These are phyloP conservation scores for Begonia peltatifolia DNA, from an alignment of 306 rosid species.

Conservation along the genomic window DNA sequence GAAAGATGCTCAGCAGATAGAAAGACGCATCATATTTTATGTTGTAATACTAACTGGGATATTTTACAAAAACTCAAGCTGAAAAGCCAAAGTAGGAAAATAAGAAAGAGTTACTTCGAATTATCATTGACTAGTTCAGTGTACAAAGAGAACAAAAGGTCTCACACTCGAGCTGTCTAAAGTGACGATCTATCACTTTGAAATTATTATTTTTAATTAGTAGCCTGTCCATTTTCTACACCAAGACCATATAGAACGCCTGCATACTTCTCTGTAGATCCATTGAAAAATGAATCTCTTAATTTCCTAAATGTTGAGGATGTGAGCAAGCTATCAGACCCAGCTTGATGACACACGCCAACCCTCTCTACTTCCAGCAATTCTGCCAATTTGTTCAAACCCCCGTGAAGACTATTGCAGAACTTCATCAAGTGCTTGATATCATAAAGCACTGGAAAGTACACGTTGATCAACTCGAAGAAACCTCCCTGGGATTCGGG, in stretches of 20 bases:
- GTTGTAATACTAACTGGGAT: constrained; percentile 40
- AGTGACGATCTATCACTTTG: constrained; percentile 15
- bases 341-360: constrained; percentile 68
- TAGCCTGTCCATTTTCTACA: constrained; percentile 42
- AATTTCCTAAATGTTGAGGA: constrained; percentile 41
- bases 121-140: constrained; percentile 19
- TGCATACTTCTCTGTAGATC: constrained; percentile 42
- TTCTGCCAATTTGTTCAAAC: constrained; percentile 57
- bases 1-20: constrained; percentile 1
- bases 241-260: constrained; percentile 62
- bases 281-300: constrained; percentile 45
- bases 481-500: constrained; percentile 37
- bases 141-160: constrained; percentile 36
- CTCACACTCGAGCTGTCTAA: constrained; percentile 16
- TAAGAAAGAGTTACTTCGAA: constrained; percentile 19
- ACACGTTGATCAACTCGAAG: constrained; percentile 39
- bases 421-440: constrained; percentile 70
- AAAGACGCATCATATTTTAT: constrained; percentile 20
- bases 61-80: constrained; percentile 54
- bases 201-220: constrained; percentile 31
- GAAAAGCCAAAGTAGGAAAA: constrained; percentile 30
- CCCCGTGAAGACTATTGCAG: constrained; percentile 66
- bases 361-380: constrained; percentile 52
- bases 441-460: constrained; percentile 45
- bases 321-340: constrained; percentile 56